A percentile compares a stretch with the other conserved stretches of the same genome.
Conservation (phyloP, 2,329 filamentous ascomycete species). For the Chrysoporthe cubensis region DNA sequence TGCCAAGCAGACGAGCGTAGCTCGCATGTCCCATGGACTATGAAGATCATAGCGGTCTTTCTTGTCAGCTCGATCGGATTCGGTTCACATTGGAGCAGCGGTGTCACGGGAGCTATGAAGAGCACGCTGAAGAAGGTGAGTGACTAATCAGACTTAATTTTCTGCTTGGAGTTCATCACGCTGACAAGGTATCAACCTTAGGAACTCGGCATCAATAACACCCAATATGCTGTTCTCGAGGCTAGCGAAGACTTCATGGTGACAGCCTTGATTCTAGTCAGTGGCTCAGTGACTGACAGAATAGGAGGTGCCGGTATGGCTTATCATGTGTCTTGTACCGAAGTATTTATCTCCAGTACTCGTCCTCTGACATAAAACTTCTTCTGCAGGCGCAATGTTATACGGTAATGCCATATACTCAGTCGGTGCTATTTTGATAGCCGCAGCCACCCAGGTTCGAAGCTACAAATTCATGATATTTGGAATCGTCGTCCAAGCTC, state of each 20-base stretch:
- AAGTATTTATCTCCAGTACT: background rate
- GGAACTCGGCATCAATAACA: slow-evolving; percentile 62
- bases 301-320: slow-evolving; percentile 58
- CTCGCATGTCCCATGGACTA: slow-evolving; percentile 34
- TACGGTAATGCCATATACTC: slow-evolving; percentile 66
- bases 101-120: slow-evolving; percentile 64
- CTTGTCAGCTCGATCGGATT: slow-evolving; percentile 61
- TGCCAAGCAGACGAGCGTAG: background rate
- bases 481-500: slow-evolving; percentile 56
- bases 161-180: fast-evolving
- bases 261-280: slow-evolving; percentile 57
- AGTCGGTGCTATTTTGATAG: slow-evolving; percentile 61
- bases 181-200: slow-evolving; percentile 25
- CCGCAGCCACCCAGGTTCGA: slow-evolving; percentile 58
- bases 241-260: slow-evolving; percentile 67
- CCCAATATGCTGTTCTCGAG: slow-evolving; percentile 61
- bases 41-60: slow-evolving; percentile 47
- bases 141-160: too few relatives aligned
- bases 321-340: background rate
- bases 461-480: slow-evolving; percentile 65
- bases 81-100: slow-evolving; percentile 62
- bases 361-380: background rate
- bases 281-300: slow-evolving; percentile 60
- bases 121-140: slow-evolving; percentile 59
- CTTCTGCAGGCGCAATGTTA: slow-evolving; percentile 52